Conservation (phyloP, 495 filamentous ascomycete species). For the Pseudevernia furfuracea region DNA sequence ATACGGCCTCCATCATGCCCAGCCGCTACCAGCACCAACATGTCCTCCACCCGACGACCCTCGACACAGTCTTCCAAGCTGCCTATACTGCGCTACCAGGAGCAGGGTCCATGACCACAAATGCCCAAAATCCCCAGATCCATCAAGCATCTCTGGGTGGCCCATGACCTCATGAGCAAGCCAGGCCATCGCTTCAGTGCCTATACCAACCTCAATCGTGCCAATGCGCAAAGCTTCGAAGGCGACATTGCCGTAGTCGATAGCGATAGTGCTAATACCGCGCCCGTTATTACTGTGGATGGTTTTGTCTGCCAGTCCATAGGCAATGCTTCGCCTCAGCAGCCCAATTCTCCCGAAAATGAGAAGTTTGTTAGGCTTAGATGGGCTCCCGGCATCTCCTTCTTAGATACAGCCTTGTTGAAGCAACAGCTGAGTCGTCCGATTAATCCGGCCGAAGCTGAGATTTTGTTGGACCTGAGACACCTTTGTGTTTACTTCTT, state of each 20-base stretch:
- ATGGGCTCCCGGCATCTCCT: no score
- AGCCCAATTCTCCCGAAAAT: no score
- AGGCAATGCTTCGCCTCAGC: no score
- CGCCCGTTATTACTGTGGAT: background rate
- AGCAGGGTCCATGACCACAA: background rate
- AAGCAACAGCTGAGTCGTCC: no score
- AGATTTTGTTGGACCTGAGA: no score
- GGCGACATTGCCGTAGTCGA: constrained; percentile 1
- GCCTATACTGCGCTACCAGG: background rate
- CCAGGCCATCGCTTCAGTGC: constrained; percentile 5
- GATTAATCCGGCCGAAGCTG: no score
- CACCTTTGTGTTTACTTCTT: no score
- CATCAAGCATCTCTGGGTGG: constrained; percentile 5
- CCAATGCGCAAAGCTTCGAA: background rate
- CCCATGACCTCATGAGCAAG: background rate
- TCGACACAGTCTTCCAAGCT: constrained; percentile 11
- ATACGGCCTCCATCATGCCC: background rate
- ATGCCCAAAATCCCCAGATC: constrained; percentile 4
- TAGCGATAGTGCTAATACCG: constrained; percentile 21
- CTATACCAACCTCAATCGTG: background rate
- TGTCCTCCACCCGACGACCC: background rate
- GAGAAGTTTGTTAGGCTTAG: no score
- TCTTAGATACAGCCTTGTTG: no score
- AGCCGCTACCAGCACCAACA: no score
- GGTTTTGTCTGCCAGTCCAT: background rate